Base-by-base conservation (phyloP, 257 asterid species). In the Dorcoceras hygrometricum region DNA sequence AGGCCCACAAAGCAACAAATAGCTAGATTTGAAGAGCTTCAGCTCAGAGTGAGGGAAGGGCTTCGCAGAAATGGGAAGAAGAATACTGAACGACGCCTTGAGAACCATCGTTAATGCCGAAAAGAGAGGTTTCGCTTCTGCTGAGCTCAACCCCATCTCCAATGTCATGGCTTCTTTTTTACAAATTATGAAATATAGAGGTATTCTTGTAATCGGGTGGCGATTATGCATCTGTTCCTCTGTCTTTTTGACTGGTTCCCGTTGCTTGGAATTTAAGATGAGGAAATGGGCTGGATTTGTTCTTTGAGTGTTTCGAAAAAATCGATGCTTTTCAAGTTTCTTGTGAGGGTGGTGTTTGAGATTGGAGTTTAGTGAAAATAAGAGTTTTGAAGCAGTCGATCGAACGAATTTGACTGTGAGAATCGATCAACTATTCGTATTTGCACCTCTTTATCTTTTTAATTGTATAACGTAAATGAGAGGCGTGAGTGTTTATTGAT, bases 171-270 rank as follows among this genome's bases (percentile, higher is more conserved):
- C 97, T n/a, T 82, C 93, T 50, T 93, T 93, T 79, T 88, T 93
- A 25, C 91, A 90, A 67, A 93, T 93, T 85, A 92, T 92, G 98
- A 89, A 87, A 79, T 83, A 87, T 78, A 77, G 97, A 83, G 98
- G 98, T 89, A 68, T 7, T 5, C 62, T 0, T 36, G 11, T 34
- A 8, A 31, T 27, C 65, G 66, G 54, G 31, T 66, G 14, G 61
- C 39, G 39, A 31, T 10, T 31, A 9, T 31, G 1, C 23, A 36
- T 36, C 34, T 46, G 19, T 62, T 23, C 22, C n/a, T 56, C 4
- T 24, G 6, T 16, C 58, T 5, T 32, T 66, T 51, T 31, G 34
- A 27, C 32, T 27, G 63, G 28, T 62, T 67, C 67, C 66, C 59
- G 20, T 55, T 22, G 24, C 31, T 50, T 34, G 57, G 55, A 70